Conservation (phyloP, 2,329 filamentous ascomycete species). For the Trichoderma sp. region DNA sequence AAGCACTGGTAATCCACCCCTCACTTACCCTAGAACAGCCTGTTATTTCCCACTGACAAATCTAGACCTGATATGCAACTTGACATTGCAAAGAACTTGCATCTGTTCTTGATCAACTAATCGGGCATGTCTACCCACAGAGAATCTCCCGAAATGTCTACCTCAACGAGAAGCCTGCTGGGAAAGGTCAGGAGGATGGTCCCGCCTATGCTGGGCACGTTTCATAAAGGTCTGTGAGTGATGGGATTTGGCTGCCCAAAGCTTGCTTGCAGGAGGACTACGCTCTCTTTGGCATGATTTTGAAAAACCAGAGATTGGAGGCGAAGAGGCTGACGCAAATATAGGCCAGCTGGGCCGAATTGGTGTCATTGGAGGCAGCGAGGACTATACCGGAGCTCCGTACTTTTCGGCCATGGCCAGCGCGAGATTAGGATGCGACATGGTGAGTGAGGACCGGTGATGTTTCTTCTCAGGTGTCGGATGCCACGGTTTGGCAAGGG, state of each 20-base stretch:
- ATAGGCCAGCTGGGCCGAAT: slow-evolving; percentile 87
- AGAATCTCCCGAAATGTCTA: slow-evolving; percentile 53
- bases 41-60: neutral
- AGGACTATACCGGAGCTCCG: slow-evolving; percentile 94
- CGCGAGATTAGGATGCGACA: slow-evolving; percentile 82
- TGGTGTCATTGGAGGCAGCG: slow-evolving; percentile 89
- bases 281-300: neutral
- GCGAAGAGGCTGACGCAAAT: slow-evolving; percentile 16
- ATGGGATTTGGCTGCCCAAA: neutral
- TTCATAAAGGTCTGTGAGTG: slow-evolving; percentile 78
- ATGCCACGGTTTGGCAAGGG: neutral
- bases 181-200: slow-evolving; percentile 83
- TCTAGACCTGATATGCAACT: neutral
- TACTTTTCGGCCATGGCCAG: slow-evolving; percentile 99
- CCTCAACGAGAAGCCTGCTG: slow-evolving; percentile 70
- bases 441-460: slow-evolving; percentile 52
- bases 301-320: neutral
- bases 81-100: neutral
- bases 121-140: slow-evolving; percentile 25
- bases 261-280: neutral
- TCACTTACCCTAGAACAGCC: neutral
- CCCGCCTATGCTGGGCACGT: slow-evolving; percentile 89
- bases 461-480: neutral
- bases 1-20: neutral
- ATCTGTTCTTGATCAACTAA: neutral